Base-by-base conservation (phyloP, 176 grass and related monocot species). In the Microstegium vimineum region DNA sequence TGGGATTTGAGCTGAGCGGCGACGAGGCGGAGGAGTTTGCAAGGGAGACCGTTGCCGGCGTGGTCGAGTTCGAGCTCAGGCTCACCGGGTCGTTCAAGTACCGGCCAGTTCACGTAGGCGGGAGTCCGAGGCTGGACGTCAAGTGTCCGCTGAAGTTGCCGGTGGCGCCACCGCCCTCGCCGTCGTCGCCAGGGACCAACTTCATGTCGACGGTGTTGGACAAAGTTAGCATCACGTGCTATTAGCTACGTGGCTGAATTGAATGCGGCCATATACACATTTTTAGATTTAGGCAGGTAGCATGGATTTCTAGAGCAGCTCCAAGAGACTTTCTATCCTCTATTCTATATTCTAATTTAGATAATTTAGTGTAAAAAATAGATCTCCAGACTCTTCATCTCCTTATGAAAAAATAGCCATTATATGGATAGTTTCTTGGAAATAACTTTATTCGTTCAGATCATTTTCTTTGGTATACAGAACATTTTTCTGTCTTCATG, bases 31-130 rank as follows among this genome's bases (percentile, higher is more conserved):
- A 35, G 11, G 25, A 67, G 51, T 74, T 86, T 26, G 84, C 35
- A 5, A 83, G 34, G 81, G 49, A 80, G 45, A 78, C 61, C 38
- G 83, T 68, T 1, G 47, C 65, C 31, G 83, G 83, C 14, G 31
- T 42, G 15, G 66, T 87, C 17, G 63, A 82, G 32, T 16, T 83
- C 15, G 81, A 83, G 60, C 81, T 83, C n/a, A 75, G 37, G 18
- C 42, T 75, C 71, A 31, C 61, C 15, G 71, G 81, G 16, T 35
- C 45, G 26, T 74, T 75, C 61, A 83, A 49, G 43, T 75, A 75
- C 71, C 62, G 10, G 30, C 60, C 81, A 11, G 61, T 75, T 62
- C 60, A 74, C 4, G 60, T 46, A 2, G 60, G 71, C 61, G 22
- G 36, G 35, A 69, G 66, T 2, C 36, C 26, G 32, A 75, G 22